These are phyloP conservation scores for Teunomyces cretensis DNA, from an alignment of 805 yeast genomes.

Conservation along the genomic window DNA sequence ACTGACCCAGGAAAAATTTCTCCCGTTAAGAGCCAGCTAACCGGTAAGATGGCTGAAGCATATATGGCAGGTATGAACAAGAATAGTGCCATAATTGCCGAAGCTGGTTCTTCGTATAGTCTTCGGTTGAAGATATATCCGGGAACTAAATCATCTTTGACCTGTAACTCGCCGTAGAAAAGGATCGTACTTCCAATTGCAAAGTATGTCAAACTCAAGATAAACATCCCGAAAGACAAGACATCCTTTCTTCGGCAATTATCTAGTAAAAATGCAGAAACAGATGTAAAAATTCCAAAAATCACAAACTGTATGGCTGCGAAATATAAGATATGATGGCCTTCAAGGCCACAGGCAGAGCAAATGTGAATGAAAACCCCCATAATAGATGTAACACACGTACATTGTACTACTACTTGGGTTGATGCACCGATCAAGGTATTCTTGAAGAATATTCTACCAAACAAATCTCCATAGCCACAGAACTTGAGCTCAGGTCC, in stretches of 20 bases:
- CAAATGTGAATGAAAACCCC: slow-evolving; percentile 47
- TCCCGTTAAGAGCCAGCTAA: slow-evolving; percentile 50
- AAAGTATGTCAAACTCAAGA: slow-evolving; percentile 35
- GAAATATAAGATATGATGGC: slow-evolving; percentile 27
- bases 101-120: slow-evolving; percentile 39
- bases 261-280: slow-evolving; percentile 47
- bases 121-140: slow-evolving; percentile 34
- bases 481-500: slow-evolving; percentile 19
- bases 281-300: slow-evolving; percentile 38
- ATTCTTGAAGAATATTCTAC: slow-evolving; percentile 30
- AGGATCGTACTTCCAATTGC: slow-evolving; percentile 37
- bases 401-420: slow-evolving; percentile 45
- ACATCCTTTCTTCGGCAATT: slow-evolving; percentile 47
- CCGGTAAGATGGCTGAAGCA: slow-evolving; percentile 46
- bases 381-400: slow-evolving; percentile 44
- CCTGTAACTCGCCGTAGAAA: slow-evolving; percentile 28
- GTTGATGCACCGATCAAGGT: slow-evolving; percentile 36
- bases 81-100: slow-evolving; percentile 43
- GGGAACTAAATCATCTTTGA: slow-evolving; percentile 5
- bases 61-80: slow-evolving; percentile 46
- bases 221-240: slow-evolving; percentile 41
- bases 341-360: slow-evolving; percentile 46
- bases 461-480: slow-evolving; percentile 32
- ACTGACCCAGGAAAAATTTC: slow-evolving; percentile 48
- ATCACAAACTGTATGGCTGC: slow-evolving; percentile 40